These are phyloP conservation scores for Xylariaceae sp. DNA, from an alignment of 2,329 filamentous ascomycete genomes.

Conservation along the genomic window DNA sequence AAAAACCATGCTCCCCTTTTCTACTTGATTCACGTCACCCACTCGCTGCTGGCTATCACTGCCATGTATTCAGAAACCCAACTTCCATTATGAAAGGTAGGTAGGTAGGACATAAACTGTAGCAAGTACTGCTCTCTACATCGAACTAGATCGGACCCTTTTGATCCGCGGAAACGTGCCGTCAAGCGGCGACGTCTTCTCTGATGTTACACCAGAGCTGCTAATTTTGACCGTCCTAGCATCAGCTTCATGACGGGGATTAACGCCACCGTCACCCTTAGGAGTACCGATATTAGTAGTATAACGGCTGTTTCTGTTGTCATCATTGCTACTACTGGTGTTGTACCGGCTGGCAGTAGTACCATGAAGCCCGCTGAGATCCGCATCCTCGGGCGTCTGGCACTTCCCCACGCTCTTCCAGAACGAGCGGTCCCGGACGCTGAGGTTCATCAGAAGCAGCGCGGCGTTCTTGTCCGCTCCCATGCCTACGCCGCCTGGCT, in stretches of 20 bases:
- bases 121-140: constrained; percentile 39
- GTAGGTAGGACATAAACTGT: too few relatives aligned
- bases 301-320: background rate
- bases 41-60: too few relatives aligned
- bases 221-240: background rate
- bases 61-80: too few relatives aligned
- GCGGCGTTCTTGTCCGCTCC: constrained; percentile 55
- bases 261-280: background rate
- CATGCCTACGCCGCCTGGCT: background rate
- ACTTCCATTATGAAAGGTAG: too few relatives aligned
- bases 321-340: too few relatives aligned
- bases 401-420: constrained; percentile 5
- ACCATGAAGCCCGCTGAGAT: background rate
- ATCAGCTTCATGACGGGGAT: background rate
- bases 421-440: constrained; percentile 45
- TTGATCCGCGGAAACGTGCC: constrained; percentile 45
- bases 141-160: constrained; percentile 50
- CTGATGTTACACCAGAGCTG: constrained; percentile 22
- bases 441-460: constrained; percentile 55
- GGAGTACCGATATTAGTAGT: background rate
- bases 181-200: constrained; percentile 34
- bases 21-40: too few relatives aligned
- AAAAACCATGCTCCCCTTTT: too few relatives aligned
- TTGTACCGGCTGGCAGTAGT: background rate
- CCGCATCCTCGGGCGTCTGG: background rate